These are phyloP conservation scores for Paecilomyces niveus DNA, from an alignment of 2,329 filamentous ascomycete species.

Conservation along the genomic window DNA sequence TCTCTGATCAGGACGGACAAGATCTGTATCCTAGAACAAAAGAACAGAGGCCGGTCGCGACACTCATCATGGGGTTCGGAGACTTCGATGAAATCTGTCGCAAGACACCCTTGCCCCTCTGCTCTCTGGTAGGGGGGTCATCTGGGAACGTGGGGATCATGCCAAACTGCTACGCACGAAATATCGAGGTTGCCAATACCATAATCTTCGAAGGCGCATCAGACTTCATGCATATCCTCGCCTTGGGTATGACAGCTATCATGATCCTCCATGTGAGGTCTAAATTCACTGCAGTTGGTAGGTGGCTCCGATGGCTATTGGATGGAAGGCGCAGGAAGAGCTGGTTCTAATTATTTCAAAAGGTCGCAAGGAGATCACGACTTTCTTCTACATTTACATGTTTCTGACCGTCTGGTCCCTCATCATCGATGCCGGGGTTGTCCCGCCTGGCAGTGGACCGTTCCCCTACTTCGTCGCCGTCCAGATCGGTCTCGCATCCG, in stretches of 20 bases:
- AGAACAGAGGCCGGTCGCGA: neutral
- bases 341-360: conserved; percentile 6
- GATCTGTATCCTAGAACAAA: neutral
- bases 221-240: conserved; percentile 85
- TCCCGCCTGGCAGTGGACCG: conserved; percentile 69
- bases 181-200: conserved; percentile 94
- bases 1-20: neutral
- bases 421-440: conserved; percentile 84
- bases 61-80: conserved; percentile 71
- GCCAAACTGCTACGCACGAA: conserved; percentile 84
- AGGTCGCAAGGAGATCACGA: conserved; percentile 66
- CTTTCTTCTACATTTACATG: conserved; percentile 97
- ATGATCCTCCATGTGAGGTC: conserved; percentile 97
- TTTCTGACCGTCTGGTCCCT: conserved; percentile 82
- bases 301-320: conserved; percentile 24
- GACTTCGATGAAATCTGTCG: conserved; percentile 83
- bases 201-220: conserved; percentile 95
- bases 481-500: conserved; percentile 77
- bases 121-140: conserved; percentile 68
- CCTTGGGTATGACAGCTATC: conserved; percentile 85
- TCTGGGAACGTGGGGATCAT: conserved; percentile 73
- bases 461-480: conserved; percentile 89
- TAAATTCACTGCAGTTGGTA: conserved; percentile 97
- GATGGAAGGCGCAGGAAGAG: neutral
- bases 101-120: conserved; percentile 78